Evolutionary conservation across 306 rosid species (phyloP).

Genomic region (Geum urbanum): DNA sequence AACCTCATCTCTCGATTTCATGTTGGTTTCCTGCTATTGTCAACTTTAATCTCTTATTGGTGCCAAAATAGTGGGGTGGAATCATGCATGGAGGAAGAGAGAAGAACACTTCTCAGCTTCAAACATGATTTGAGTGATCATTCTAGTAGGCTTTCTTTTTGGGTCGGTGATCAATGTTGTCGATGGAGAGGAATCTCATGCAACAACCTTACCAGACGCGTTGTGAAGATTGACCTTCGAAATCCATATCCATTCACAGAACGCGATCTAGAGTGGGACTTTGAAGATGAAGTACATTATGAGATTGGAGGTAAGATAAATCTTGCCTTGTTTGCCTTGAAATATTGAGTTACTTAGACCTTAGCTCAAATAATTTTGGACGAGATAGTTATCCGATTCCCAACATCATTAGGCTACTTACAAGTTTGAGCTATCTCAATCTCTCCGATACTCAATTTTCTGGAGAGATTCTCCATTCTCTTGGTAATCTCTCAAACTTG

Average conservation of each 20-base stretch:
- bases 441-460: not conserved
- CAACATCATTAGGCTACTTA: not conserved
- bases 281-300: too few species aligned
- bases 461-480: conserved; percentile 9
- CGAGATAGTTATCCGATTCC: not conserved
- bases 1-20: too few species aligned
- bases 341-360: not conserved
- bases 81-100: not conserved
- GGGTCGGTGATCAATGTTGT: not conserved
- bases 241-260: not conserved
- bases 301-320: not conserved
- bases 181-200: not conserved
- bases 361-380: not conserved
- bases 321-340: not conserved
- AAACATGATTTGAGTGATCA: not conserved
- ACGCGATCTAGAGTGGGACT: not conserved
- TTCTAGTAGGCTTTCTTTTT: not conserved
- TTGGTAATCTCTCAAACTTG: conserved; percentile 24
- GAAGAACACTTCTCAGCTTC: conserved; percentile 1
- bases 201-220: not conserved
- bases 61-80: not conserved
- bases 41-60: too few species aligned
- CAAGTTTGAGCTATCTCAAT: conserved; percentile 17
- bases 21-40: too few species aligned
- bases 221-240: not conserved